These are phyloP conservation scores for Monosporascus sp. DNA, from an alignment of 2,329 filamentous ascomycete genomes.

Conservation along the genomic window DNA sequence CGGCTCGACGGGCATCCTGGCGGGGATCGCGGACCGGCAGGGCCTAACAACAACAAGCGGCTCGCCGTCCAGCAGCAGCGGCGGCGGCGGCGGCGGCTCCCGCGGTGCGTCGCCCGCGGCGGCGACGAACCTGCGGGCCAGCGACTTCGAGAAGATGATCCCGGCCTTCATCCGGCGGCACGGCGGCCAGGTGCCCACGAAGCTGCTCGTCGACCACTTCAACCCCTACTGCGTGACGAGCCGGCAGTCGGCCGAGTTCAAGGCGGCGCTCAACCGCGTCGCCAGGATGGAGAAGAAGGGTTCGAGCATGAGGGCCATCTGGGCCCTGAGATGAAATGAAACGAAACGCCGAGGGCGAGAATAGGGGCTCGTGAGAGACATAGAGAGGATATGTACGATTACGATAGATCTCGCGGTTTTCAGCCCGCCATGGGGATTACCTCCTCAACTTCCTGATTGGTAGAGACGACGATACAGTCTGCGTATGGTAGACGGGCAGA, in stretches of 20 bases:
- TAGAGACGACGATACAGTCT: background rate
- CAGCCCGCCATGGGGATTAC: too few relatives aligned
- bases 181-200: conserved; percentile 72
- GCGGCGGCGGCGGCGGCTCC: conserved; percentile 33
- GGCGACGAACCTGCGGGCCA: conserved; percentile 39
- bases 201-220: conserved; percentile 87
- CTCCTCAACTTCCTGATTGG: background rate
- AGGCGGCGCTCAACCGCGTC: conserved; percentile 70
- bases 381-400: background rate
- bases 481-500: too few relatives aligned
- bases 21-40: conserved; percentile 53
- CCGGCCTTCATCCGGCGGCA: conserved; percentile 73
- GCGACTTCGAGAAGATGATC: conserved; percentile 67
- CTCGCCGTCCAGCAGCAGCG: conserved; percentile 18
- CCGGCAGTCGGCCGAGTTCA: conserved; percentile 72
- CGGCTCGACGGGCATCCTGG: conserved; percentile 50
- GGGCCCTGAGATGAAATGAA: conserved; percentile 33
- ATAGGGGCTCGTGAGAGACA: background rate
- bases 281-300: conserved; percentile 62
- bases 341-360: background rate
- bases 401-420: too few relatives aligned
- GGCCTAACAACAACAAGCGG: conserved; percentile 23
- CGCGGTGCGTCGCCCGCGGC: conserved; percentile 27
- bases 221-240: conserved; percentile 69
- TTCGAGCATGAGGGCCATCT: conserved; percentile 48